Evolutionary conservation across 2,329 filamentous ascomycete species (phyloP).

Genomic region (Magnaporthales sp.): DNA sequence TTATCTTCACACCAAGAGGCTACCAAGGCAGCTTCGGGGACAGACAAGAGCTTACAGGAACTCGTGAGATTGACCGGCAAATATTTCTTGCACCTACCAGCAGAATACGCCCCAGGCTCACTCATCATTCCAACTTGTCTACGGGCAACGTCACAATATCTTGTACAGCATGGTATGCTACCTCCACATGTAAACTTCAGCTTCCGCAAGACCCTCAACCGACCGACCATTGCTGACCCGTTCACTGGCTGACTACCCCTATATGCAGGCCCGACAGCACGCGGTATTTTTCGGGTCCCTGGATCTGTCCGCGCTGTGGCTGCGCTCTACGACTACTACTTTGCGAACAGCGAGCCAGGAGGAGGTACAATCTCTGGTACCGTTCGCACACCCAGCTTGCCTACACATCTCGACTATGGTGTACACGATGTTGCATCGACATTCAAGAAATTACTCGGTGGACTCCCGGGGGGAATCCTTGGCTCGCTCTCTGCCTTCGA

Average conservation of each 20-base stretch:
- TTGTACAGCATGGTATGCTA: constrained; percentile 49
- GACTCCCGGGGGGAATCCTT: constrained; percentile 53
- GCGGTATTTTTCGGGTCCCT: constrained; percentile 54
- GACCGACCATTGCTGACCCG: too few species aligned
- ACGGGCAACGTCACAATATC: constrained; percentile 55
- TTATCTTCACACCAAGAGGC: constrained; percentile 37
- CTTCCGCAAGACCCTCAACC: not conserved
- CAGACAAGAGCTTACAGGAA: constrained; percentile 43
- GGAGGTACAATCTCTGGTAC: constrained; percentile 38
- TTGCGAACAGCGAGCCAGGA: constrained; percentile 23
- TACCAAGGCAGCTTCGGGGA: constrained; percentile 34
- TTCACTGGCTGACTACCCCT: not conserved
- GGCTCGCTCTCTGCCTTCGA: constrained; percentile 55
- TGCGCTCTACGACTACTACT: constrained; percentile 56
- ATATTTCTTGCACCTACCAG: constrained; percentile 51
- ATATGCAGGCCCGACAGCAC: not conserved
- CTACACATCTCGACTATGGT: constrained; percentile 48
- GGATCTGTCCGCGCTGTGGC: constrained; percentile 49
- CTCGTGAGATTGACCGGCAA: constrained; percentile 56
- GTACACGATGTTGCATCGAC: constrained; percentile 59
- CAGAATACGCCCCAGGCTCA: constrained; percentile 47
- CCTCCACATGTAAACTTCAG: not conserved
- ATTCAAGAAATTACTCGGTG: constrained; percentile 57
- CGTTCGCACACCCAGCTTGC: constrained; percentile 49
- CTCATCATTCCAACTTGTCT: constrained; percentile 57